Conservation (phyloP, 106 monocot genomes). For the Iris macrosiphon region DNA sequence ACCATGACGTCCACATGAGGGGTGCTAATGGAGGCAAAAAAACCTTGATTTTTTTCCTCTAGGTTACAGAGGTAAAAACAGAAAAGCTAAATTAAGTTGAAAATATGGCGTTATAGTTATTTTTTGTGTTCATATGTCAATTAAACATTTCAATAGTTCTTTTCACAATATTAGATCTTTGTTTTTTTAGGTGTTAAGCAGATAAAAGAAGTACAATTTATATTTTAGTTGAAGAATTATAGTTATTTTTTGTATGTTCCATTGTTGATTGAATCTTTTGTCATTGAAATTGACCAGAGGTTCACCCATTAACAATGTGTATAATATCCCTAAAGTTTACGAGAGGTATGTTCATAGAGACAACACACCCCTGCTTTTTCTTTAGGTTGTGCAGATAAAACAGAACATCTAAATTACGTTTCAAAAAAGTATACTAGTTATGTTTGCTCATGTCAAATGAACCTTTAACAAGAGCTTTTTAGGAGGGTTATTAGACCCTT, state of each 20-base stretch:
- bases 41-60: too few species aligned
- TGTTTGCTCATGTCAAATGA: too few species aligned
- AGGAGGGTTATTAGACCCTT: too few species aligned
- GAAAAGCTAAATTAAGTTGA: neutral
- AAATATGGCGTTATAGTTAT: neutral
- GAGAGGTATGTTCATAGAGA: slow-evolving; percentile 3
- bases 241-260: neutral
- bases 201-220: neutral
- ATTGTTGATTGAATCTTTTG: neutral
- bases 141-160: neutral
- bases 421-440: too few species aligned
- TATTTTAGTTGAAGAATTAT: neutral
- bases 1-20: too few species aligned
- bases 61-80: too few species aligned
- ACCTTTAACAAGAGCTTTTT: too few species aligned
- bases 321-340: slow-evolving; percentile 19
- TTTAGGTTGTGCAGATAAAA: neutral
- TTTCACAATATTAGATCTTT: neutral
- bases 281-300: neutral
- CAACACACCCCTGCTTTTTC: slow-evolving; percentile 19
- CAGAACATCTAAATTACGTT: neutral
- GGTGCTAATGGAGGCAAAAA: too few species aligned
- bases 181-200: neutral
- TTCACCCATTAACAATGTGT: slow-evolving; percentile 21
- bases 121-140: neutral